Base-by-base conservation (phyloP, 2,329 filamentous ascomycete species). In the Bipolaris victoriae region DNA sequence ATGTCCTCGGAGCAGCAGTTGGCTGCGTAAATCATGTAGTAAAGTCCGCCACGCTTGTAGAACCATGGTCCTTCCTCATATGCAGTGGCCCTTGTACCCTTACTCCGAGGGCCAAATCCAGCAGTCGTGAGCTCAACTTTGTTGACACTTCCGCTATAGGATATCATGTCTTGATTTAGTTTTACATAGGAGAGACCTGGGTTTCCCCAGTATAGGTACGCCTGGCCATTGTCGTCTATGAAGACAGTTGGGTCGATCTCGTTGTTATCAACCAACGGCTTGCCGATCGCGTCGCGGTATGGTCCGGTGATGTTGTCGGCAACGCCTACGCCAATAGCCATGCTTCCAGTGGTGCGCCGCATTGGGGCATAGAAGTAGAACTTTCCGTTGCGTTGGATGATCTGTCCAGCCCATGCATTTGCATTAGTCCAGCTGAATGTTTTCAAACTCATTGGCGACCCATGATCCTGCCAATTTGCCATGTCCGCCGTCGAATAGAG, bases 321-420 rank as follows among this genome's bases (percentile, higher is more conserved):
- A 15, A 64, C 57, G 3, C 37, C 62, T 11, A 64, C 57, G 6
- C 62, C 62, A 39, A 64, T 60, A 18, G 62, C 57, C 62, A 62
- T 62, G 45, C 29, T 40, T 13, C 62, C 62, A 39, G 40, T 55
- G 7, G 29, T 46, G n/a, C 47, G 47, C 43, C 50, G 57, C 15
- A 64, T 48, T 26, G 62, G 62, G 3, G 60, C 62, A 55, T 64
- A 64, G 47, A 47, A 64, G 43, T 64, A 64, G 44, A 64, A 64
- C 47, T 64, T 64, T 36, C 47, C 47, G 40, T 62, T 64, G 36
- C 62, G 59, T 11, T 49, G 41, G 36, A 61, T 59, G 15, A 64
- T 56, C 31, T 64, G 61, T 2, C 61, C 61, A 24, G 61, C 61
- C 61, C 61, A 64, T 26, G 61, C 61, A n/a, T 52, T 52, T 24